These are phyloP conservation scores for Rhodotorula paludigena DNA, from an alignment of 768 basidiomycete species.

Conservation along the genomic window DNA sequence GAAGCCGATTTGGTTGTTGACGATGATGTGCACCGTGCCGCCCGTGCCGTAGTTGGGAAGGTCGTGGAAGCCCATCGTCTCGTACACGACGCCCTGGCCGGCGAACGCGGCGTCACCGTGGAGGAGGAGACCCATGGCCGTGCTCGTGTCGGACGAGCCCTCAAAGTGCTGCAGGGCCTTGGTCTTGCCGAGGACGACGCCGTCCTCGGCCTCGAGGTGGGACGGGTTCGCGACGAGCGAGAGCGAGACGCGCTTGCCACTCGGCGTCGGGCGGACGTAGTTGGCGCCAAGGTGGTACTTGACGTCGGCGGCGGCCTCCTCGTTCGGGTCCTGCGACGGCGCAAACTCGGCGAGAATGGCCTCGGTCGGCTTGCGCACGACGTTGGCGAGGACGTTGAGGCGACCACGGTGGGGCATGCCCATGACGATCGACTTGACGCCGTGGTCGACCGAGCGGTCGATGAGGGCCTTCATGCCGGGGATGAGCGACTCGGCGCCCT, in stretches of 20 bases:
- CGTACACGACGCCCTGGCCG: slow-evolving; percentile 96
- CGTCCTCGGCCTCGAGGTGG: slow-evolving; percentile 93
- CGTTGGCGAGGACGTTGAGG: slow-evolving; percentile 94
- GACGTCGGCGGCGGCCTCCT: slow-evolving; percentile 89
- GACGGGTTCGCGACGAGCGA: slow-evolving; percentile 98
- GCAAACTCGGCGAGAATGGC: slow-evolving; percentile 96
- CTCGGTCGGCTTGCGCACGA: slow-evolving; percentile 96
- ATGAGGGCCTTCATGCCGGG: slow-evolving; percentile 99
- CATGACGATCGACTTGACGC: slow-evolving; percentile 91
- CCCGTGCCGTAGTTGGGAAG: slow-evolving; percentile 94
- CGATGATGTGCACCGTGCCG: slow-evolving; percentile 95
- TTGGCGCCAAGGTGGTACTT: slow-evolving; percentile 99
- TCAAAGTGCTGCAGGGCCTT: slow-evolving; percentile 93
- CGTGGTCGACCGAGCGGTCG: slow-evolving; percentile 93
- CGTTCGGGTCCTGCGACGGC: slow-evolving; percentile 62
- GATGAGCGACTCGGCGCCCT: slow-evolving; percentile 94
- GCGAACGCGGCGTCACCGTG: slow-evolving; percentile 99
- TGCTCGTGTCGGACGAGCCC: slow-evolving; percentile 56
- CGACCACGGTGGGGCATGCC: slow-evolving; percentile 99
- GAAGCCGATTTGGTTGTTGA: slow-evolving; percentile 99
- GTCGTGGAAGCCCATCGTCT: slow-evolving; percentile 97
- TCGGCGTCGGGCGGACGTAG: slow-evolving; percentile 95
- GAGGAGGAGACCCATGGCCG: slow-evolving; percentile 89
- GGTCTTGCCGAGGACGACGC: slow-evolving; percentile 99
- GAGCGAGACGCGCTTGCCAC: slow-evolving; percentile 93